Conservation (phyloP, 2,329 filamentous ascomycete species). For the Coniella lustricola region DNA sequence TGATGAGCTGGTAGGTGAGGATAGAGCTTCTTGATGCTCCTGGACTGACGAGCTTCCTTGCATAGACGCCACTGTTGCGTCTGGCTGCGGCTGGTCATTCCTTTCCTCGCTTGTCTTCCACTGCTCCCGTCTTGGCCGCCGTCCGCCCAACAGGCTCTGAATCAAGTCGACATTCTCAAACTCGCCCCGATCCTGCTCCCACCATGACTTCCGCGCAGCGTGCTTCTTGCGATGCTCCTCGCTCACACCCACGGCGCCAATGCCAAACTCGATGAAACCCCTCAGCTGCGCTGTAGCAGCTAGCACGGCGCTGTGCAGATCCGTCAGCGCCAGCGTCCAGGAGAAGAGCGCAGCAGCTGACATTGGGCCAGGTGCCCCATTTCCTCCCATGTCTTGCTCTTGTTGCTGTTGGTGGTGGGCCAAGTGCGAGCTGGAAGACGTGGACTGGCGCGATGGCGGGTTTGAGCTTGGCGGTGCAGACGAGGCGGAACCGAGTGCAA, state of each 20-base stretch:
- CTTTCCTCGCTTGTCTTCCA: no score
- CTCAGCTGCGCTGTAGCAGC: conserved; percentile 7
- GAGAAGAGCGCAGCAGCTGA: conserved; percentile 12
- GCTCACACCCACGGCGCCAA: conserved; percentile 9
- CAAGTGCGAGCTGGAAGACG: no score
- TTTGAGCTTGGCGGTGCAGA: no score
- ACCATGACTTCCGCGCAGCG: conserved; percentile 11
- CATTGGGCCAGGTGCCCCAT: background rate
- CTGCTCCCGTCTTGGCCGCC: conserved; percentile 1
- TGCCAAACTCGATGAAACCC: conserved; percentile 8
- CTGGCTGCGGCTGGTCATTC: background rate
- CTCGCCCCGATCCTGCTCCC: conserved; percentile 11
- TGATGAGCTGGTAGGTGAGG: no score
- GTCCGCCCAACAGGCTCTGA: conserved; percentile 5
- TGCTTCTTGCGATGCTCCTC: conserved; percentile 10
- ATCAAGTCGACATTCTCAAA: conserved; percentile 15
- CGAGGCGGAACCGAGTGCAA: background rate
- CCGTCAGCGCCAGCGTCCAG: conserved; percentile 13
- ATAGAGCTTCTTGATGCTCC: no score
- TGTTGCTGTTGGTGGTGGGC: no score
- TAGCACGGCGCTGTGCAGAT: conserved; percentile 12
- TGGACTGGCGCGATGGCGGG: no score
- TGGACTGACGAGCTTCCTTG: no score
- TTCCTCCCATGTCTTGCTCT: no score
- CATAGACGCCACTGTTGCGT: background rate